A percentile compares a stretch with the other conserved stretches of the same genome.
Conservation (phyloP, 768 basidiomycete genomes). For the Trametes cinnabarina region DNA sequence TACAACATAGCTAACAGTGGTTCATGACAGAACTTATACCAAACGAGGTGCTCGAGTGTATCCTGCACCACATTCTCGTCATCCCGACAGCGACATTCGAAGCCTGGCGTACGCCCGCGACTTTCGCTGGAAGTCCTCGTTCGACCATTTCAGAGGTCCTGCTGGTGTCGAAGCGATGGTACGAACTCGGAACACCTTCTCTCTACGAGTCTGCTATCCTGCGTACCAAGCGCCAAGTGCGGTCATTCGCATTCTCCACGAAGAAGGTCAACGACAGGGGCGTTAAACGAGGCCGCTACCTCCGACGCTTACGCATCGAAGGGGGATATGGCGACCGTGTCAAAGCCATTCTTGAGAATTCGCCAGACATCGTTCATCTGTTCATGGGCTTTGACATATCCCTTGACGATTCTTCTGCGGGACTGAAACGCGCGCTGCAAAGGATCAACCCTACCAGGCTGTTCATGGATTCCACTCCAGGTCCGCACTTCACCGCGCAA, state of each 20-base stretch:
- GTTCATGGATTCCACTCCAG: background rate
- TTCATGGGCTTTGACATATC: conserved; percentile 3
- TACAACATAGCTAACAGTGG: background rate
- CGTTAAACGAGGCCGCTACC: background rate
- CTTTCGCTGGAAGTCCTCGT: conserved; percentile 2
- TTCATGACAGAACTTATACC: background rate
- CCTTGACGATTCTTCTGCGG: background rate
- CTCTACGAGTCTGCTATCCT: conserved; percentile 7
- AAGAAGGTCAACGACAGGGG: background rate
- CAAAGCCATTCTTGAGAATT: background rate
- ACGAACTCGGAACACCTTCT: background rate
- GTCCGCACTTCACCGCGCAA: background rate
- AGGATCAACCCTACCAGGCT: background rate
- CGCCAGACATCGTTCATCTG: background rate
- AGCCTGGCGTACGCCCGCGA: background rate
- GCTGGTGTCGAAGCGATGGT: background rate
- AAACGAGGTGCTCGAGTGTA: background rate
- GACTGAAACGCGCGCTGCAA: background rate
- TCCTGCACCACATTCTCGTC: background rate
- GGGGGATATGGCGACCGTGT: background rate
- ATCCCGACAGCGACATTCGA: background rate
- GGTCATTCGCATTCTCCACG: background rate
- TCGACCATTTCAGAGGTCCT: background rate
- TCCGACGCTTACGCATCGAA: conserved; percentile 6
- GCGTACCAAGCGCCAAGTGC: background rate